These are phyloP conservation scores for Ophiorrhiza pumila DNA, from an alignment of 257 asterid genomes.

Conservation along the genomic window DNA sequence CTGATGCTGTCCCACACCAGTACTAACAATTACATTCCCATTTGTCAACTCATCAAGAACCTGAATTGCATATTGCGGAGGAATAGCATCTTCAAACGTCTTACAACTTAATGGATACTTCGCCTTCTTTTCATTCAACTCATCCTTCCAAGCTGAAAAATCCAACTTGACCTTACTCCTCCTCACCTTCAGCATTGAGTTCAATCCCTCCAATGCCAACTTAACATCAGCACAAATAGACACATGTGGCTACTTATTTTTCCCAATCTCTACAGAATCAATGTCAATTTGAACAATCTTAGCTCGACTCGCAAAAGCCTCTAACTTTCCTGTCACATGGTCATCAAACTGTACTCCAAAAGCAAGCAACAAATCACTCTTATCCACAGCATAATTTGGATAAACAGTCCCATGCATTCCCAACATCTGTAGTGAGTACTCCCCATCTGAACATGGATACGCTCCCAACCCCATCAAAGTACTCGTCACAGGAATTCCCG, in stretches of 20 bases:
- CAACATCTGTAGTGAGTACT: constrained; percentile 62
- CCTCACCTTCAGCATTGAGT: constrained; percentile 41
- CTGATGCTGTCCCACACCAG: constrained; percentile 90
- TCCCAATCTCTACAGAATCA: constrained; percentile 79
- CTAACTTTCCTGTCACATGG: constrained; percentile 79
- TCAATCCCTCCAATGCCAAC: constrained; percentile 52
- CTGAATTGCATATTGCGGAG: constrained; percentile 75
- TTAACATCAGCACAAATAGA: constrained; percentile 69
- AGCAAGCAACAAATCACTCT: constrained; percentile 73
- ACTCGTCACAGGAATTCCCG: constrained; percentile 67
- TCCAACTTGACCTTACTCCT: constrained; percentile 27
- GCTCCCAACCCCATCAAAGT: constrained; percentile 81
- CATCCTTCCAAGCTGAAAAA: constrained; percentile 66
- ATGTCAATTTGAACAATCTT: constrained; percentile 86
- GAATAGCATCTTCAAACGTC: constrained; percentile 63
- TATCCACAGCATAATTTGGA: constrained; percentile 71
- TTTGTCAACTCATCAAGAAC: constrained; percentile 68
- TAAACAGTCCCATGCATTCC: constrained; percentile 94
- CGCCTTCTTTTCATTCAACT: constrained; percentile 53
- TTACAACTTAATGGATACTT: constrained; percentile 52
- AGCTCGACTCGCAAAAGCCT: constrained; percentile 77
- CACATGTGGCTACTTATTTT: constrained; percentile 75
- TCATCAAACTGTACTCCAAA: constrained; percentile 89
- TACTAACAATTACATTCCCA: constrained; percentile 66
- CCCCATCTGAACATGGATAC: constrained; percentile 54